phyloP scores from a whole-genome alignment of 139 green algal genomes.

The Auxenochlorella protothecoides region DNA sequence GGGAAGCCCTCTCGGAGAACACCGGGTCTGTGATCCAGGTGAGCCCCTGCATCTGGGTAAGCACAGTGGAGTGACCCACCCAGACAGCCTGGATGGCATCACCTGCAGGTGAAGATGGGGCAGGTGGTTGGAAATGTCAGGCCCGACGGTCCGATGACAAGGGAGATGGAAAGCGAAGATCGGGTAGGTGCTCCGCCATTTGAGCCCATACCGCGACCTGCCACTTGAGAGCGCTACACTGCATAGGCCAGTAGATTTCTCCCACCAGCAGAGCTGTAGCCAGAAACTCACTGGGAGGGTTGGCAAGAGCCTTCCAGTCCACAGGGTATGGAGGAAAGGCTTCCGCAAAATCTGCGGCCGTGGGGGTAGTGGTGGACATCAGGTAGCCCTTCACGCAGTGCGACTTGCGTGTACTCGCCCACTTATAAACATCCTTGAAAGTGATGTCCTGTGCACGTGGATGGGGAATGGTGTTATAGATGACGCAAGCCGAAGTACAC shows the following conservation, averaged over 20 bases:
- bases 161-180: background rate
- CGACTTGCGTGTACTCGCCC: background rate
- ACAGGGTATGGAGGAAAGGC: slow-evolving; percentile 2
- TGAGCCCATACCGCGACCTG: background rate
- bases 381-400: slow-evolving; percentile 10
- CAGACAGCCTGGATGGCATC: slow-evolving; percentile 39
- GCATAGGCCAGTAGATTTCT: background rate
- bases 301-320: background rate
- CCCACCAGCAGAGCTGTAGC: background rate
- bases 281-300: background rate
- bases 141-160: background rate
- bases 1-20: slow-evolving; percentile 38
- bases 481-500: no score
- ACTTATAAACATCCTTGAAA: background rate
- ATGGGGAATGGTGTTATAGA: no score
- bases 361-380: slow-evolving; percentile 5
- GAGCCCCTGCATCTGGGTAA: slow-evolving; percentile 55
- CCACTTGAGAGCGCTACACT: background rate
- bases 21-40: slow-evolving; percentile 68
- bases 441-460: no score
- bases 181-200: background rate
- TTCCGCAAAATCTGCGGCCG: slow-evolving; percentile 6
- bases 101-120: slow-evolving; percentile 5
- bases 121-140: background rate
- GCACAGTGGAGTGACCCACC: slow-evolving; percentile 56